A percentile compares a stretch with the other conserved stretches of the same genome.
These are phyloP conservation scores for Senna tora DNA, from an alignment of 306 rosid species.

Conservation along the genomic window DNA sequence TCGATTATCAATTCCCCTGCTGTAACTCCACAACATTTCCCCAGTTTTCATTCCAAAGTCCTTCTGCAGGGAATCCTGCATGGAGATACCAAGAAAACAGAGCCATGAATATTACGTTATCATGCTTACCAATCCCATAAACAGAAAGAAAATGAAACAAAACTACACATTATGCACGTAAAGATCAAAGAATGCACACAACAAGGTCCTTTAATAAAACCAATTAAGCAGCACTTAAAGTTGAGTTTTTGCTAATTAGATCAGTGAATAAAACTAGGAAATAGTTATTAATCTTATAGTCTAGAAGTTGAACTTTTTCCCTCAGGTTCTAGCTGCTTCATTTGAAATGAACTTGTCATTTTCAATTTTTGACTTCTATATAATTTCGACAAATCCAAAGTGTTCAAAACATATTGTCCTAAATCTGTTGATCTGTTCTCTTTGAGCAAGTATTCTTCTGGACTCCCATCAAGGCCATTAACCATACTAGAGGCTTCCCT, in stretches of 20 bases:
- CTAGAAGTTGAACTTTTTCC: not conserved
- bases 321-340: conserved; percentile 12
- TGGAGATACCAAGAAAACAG: conserved; percentile 34
- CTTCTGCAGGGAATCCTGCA: conserved; percentile 80
- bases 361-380: conserved; percentile 2
- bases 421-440: not conserved
- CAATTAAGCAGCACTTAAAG: conserved; percentile 24
- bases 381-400: conserved; percentile 15
- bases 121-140: conserved; percentile 23
- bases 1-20: conserved; percentile 91
- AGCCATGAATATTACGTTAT: conserved; percentile 34
- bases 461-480: not conserved
- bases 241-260: conserved; percentile 26
- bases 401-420: conserved; percentile 1
- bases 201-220: conserved; percentile 6
- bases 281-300: conserved; percentile 4
- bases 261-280: conserved; percentile 23
- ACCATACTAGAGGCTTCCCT: no score
- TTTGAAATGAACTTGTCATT: conserved; percentile 20
- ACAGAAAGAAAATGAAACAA: conserved; percentile 17
- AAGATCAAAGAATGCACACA: not conserved
- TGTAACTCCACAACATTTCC: conserved; percentile 85
- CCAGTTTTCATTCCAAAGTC: conserved; percentile 86
- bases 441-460: not conserved
- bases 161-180: conserved; percentile 22